Base-by-base conservation (phyloP, 768 basidiomycete genomes). In the Pisolithus marmoratus region DNA sequence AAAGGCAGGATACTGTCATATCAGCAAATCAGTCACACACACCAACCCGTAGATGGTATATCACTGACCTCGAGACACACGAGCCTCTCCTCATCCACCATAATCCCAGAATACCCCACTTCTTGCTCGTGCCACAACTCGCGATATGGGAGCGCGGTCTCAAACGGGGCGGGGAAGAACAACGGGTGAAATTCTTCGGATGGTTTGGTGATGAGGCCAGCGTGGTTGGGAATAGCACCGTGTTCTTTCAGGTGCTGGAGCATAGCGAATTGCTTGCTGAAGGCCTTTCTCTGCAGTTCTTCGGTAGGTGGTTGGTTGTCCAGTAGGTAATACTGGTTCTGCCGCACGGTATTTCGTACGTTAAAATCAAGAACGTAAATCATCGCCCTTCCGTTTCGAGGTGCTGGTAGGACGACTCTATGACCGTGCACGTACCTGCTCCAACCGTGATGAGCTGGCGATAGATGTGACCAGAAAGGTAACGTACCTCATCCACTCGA, bases 361-460 rank as follows among this genome's bases (percentile, higher is more conserved):
- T 72, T 72, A 27, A 73, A 70, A 37, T 73, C 64, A 36, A 72
- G 58, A 11, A 67, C 61, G 34, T 54, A 57, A 0, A 64, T 49
- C 19, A 38, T 53, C 45, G 46, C 58, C 34, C 44, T 51, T 4
- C 58, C 42, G 9, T 54, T 42, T 19, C 58, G 47, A 0, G 41
- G 22, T 5, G 31, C 12, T 31, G 62, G 60, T 27, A 71, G 56
- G 8, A 70, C 68, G 22, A 74, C 64, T 11, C 74, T 68, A 31
- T 66, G 57, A 4, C 74, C 75, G n/a, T 77, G 72, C 1, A 74
- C 70, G n/a, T 75, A 72, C 48, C 73, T 74, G 40, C 8, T 7
- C 19, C 20, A 24, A 20, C 19, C 17, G 20, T 29, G 26, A 17
- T 19, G n/a, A n/a, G 8, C 3, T 11, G 20, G 24, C 2, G 34